phyloP scores from a whole-genome alignment of 106 monocot genomes.

The Ottelia alismoides region DNA sequence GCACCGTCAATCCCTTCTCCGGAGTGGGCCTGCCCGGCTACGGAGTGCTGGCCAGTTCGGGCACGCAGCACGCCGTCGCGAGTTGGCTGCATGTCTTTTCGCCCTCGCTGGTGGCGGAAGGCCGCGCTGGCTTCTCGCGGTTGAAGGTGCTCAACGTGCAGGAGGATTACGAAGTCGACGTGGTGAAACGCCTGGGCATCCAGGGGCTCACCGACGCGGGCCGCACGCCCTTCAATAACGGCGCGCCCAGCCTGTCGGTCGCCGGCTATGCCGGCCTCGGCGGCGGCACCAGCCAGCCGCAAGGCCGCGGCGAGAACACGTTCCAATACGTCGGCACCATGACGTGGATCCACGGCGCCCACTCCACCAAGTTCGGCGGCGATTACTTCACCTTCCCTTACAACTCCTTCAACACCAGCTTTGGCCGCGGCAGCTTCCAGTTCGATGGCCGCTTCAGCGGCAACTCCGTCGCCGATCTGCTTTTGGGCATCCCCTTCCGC shows the following conservation, averaged over 20 bases:
- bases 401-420: neutral
- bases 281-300: neutral
- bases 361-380: neutral
- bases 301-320: neutral
- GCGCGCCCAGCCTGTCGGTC: neutral
- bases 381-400: neutral
- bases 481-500: neutral
- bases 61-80: no score
- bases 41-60: no score
- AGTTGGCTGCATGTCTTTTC: no score
- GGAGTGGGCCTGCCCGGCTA: no score
- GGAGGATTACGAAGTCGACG: no score
- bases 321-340: neutral
- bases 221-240: neutral
- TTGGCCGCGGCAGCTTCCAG: neutral
- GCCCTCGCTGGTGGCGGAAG: no score
- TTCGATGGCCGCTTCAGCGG: neutral
- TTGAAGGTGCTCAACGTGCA: no score
- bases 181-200: no score
- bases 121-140: no score
- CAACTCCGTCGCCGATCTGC: neutral
- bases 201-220: no score
- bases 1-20: no score
- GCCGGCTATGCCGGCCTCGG: neutral
- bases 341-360: neutral